Conservation (phyloP, 139 green algal genomes). For the Tetradesmus obliquus region DNA sequence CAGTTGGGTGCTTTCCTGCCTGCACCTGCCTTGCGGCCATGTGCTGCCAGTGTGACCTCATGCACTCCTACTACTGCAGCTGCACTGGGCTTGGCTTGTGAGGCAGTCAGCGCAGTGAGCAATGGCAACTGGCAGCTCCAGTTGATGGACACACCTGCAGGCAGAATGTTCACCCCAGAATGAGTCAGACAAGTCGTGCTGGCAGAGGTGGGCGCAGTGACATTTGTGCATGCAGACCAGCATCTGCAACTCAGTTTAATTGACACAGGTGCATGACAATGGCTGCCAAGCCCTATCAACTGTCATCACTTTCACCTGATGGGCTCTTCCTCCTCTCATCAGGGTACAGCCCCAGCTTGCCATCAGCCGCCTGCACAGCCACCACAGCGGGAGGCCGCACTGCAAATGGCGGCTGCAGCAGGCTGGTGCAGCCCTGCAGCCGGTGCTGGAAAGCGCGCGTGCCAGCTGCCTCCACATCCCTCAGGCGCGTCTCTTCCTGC, state of each 20-base stretch:
- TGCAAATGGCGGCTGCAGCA: neutral
- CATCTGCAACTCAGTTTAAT: too few relatives aligned
- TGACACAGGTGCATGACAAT: too few relatives aligned
- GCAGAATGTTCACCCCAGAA: neutral
- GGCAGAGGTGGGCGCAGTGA: too few relatives aligned
- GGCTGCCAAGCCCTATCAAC: too few relatives aligned
- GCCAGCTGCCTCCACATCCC: conserved; percentile 15
- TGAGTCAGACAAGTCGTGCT: neutral
- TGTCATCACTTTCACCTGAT: neutral
- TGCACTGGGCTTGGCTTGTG: neutral
- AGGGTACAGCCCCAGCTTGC: neutral
- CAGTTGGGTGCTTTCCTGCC: conserved; percentile 25
- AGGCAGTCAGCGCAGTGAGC: neutral
- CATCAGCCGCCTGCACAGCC: conserved; percentile 1
- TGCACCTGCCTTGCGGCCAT: conserved; percentile 60
- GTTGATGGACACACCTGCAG: conserved; percentile 4
- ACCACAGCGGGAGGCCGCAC: conserved; percentile 4
- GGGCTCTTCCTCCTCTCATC: neutral
- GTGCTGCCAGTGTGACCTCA: conserved; percentile 66
- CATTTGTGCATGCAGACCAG: neutral
- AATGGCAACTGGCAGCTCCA: conserved; percentile 30
- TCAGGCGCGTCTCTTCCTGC: conserved; percentile 15
- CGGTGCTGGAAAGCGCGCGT: conserved; percentile 1
- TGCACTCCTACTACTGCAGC: conserved; percentile 31
- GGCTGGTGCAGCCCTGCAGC: neutral